These are phyloP conservation scores for Ophiostoma himal-ulmi DNA, from an alignment of 2,329 filamentous ascomycete genomes.

Conservation along the genomic window DNA sequence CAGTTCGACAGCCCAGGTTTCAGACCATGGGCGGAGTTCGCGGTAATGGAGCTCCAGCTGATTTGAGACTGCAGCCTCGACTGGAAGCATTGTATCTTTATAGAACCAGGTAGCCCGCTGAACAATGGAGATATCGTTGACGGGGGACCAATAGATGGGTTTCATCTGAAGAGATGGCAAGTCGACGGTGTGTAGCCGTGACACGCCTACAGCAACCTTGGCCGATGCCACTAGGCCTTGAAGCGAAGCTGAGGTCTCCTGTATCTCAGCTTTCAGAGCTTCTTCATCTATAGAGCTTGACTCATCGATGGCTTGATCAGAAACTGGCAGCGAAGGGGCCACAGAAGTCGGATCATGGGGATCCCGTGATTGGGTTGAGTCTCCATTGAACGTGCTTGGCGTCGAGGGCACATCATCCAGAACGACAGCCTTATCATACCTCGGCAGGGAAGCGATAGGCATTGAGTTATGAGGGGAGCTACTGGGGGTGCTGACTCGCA, in stretches of 20 bases:
- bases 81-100: slow-evolving; percentile 84
- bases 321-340: neutral
- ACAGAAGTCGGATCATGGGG: neutral
- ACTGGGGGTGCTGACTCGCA: slow-evolving; percentile 39
- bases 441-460: slow-evolving; percentile 29
- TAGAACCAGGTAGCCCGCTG: slow-evolving; percentile 95
- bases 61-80: slow-evolving; percentile 81
- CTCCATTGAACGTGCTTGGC: neutral
- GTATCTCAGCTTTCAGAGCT: slow-evolving; percentile 8
- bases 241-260: neutral
- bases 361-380: neutral
- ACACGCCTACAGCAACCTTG: slow-evolving; percentile 78
- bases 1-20: slow-evolving; percentile 89
- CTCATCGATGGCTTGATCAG: neutral
- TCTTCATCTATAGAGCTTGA: neutral
- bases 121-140: slow-evolving; percentile 81
- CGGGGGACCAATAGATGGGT: slow-evolving; percentile 94
- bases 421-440: slow-evolving; percentile 14
- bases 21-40: slow-evolving; percentile 79
- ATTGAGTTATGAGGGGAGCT: slow-evolving; percentile 31
- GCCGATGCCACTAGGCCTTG: slow-evolving; percentile 26
- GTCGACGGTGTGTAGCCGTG: slow-evolving; percentile 82
- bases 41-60: slow-evolving; percentile 87
- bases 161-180: slow-evolving; percentile 82
- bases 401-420: neutral